A percentile compares a stretch with the other conserved stretches of the same genome.
phyloP scores from a whole-genome alignment of 2,329 filamentous ascomycete species.

The Alternaria gansuensis region DNA sequence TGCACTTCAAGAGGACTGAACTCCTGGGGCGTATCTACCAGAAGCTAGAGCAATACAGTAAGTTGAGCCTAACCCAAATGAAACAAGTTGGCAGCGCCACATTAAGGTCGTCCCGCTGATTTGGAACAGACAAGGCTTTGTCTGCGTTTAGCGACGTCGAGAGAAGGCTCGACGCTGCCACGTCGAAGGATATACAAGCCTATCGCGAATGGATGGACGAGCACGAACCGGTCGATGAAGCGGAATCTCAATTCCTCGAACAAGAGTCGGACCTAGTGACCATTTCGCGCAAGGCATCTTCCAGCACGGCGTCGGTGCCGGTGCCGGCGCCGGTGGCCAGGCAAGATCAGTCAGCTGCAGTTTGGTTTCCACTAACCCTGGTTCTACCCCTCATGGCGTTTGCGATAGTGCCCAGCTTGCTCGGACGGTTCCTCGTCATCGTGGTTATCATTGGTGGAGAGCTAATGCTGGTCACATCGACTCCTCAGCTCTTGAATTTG shows the following conservation, averaged over 20 bases:
- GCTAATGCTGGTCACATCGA: conserved; percentile 48
- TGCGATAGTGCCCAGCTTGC: conserved; percentile 54
- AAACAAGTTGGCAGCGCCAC: neutral
- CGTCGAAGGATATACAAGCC: conserved; percentile 60
- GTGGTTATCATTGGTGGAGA: conserved; percentile 50
- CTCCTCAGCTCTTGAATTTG: conserved; percentile 44
- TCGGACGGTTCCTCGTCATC: conserved; percentile 54
- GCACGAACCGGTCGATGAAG: conserved; percentile 64
- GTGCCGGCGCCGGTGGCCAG: conserved; percentile 18
- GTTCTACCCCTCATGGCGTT: conserved; percentile 56
- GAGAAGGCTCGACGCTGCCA: conserved; percentile 61
- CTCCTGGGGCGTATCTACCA: conserved; percentile 69
- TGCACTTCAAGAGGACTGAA: conserved; percentile 68
- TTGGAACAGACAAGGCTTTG: conserved; percentile 59
- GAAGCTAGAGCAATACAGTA: conserved; percentile 75
- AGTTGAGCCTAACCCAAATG: conserved; percentile 19
- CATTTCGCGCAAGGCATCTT: conserved; percentile 32
- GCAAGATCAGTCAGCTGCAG: conserved; percentile 35
- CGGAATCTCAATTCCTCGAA: conserved; percentile 69
- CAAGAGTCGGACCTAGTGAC: conserved; percentile 64
- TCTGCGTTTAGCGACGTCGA: conserved; percentile 65
- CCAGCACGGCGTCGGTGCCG: conserved; percentile 17
- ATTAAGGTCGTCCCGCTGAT: conserved; percentile 24
- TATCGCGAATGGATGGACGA: conserved; percentile 67
- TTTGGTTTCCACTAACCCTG: conserved; percentile 52